These are phyloP conservation scores for Aspergillus tubingensis DNA, from an alignment of 2,329 filamentous ascomycete species.

Conservation along the genomic window DNA sequence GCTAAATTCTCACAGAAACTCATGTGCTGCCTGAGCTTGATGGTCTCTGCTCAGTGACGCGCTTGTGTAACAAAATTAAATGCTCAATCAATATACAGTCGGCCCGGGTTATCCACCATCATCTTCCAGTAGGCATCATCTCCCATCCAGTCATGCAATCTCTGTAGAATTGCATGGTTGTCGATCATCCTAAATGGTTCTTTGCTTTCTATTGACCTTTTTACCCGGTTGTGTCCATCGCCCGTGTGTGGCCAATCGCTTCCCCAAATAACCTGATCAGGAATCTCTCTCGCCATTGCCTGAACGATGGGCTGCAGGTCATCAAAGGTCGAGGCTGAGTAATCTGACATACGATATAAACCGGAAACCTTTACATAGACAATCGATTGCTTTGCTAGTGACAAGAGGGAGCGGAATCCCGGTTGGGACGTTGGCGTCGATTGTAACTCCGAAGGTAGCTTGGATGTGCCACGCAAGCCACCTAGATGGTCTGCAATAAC, in stretches of 20 bases:
- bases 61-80: not conserved
- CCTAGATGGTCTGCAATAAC: conserved; percentile 7
- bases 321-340: not conserved
- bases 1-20: too few species aligned
- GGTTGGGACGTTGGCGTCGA: not conserved
- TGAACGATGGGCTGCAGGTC: not conserved
- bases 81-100: not conserved
- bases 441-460: not conserved
- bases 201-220: not conserved
- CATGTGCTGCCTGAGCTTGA: too few species aligned
- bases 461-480: conserved; percentile 4
- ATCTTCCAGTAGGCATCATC: not conserved
- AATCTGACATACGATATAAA: conserved; percentile 2
- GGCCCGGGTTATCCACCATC: not conserved
- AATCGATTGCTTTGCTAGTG: not conserved
- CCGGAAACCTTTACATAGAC: conserved; percentile 1
- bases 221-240: not conserved
- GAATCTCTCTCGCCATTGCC: not conserved
- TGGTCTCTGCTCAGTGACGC: not conserved
- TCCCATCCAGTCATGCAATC: not conserved
- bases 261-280: conserved; percentile 8
- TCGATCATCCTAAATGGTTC: conserved; percentile 6
- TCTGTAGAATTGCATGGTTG: not conserved
- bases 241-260: conserved; percentile 13
- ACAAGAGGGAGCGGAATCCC: not conserved